Evolutionary conservation across 2,329 filamentous ascomycete species (phyloP).

Genomic region (Dothiorella sarmentorum): DNA sequence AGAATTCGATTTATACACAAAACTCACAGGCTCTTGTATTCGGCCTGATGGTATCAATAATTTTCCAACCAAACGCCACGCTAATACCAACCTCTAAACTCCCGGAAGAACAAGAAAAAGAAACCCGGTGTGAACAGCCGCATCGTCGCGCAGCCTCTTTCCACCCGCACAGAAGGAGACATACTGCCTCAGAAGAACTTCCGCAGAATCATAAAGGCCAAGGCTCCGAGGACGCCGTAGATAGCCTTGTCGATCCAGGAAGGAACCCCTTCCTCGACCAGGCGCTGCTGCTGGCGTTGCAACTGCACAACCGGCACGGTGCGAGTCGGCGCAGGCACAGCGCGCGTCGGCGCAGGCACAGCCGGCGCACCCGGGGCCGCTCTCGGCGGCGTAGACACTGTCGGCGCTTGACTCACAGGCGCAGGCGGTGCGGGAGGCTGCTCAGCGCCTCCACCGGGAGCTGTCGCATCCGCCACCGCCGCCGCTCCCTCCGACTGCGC

Average conservation of each 20-base stretch:
- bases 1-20: background rate
- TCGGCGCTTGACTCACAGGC: background rate
- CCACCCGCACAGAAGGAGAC: background rate
- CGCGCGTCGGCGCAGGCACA: slow-evolving; percentile 19
- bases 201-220: slow-evolving; percentile 65
- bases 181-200: slow-evolving; percentile 35
- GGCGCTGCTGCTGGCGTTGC: slow-evolving; percentile 19
- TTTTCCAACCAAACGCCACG: slow-evolving; percentile 1
- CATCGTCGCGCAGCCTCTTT: background rate
- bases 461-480: background rate
- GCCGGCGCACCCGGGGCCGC: slow-evolving; percentile 13
- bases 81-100: background rate
- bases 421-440: background rate
- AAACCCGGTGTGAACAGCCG: background rate
- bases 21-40: background rate
- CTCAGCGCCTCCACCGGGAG: background rate
- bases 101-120: background rate
- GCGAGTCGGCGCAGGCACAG: slow-evolving; percentile 19
- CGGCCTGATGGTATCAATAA: slow-evolving; percentile 1
- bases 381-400: background rate
- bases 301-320: slow-evolving; percentile 7
- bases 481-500: background rate
- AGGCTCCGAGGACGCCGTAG: slow-evolving; percentile 64
- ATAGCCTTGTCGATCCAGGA: slow-evolving; percentile 82
- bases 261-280: slow-evolving; percentile 52